These are phyloP conservation scores for Aspergillus leporis DNA, from an alignment of 495 filamentous ascomycete species.

Conservation along the genomic window DNA sequence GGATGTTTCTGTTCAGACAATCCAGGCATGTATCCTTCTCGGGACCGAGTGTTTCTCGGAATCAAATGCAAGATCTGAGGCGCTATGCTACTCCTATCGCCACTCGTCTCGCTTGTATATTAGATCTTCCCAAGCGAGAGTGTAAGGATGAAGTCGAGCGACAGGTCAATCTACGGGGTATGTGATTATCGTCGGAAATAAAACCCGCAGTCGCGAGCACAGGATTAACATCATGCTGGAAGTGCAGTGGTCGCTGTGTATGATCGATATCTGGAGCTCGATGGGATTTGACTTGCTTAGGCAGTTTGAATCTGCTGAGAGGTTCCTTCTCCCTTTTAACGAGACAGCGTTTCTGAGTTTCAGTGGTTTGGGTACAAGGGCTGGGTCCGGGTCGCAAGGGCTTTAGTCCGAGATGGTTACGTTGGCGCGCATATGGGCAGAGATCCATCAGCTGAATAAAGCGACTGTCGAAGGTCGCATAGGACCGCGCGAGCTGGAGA, in stretches of 20 bases:
- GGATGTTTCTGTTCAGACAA: background rate
- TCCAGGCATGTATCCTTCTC: background rate
- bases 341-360: background rate
- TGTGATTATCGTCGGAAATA: too few species aligned
- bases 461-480: background rate
- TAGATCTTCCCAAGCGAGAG: background rate
- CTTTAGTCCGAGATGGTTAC: background rate
- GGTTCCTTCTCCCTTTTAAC: background rate
- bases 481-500: background rate
- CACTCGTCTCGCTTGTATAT: background rate
- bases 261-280: background rate
- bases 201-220: background rate
- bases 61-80: background rate
- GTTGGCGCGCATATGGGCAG: background rate
- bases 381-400: background rate
- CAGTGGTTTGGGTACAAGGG: background rate
- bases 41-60: background rate
- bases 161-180: background rate
- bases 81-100: background rate
- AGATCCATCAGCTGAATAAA: background rate
- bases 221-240: too few species aligned
- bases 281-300: background rate
- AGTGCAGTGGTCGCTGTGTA: background rate
- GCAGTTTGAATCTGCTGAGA: background rate
- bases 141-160: background rate